Base-by-base conservation (phyloP, 225 moss, liverwort and hornwort genomes). In the Rhytidiadelphus loreus region DNA sequence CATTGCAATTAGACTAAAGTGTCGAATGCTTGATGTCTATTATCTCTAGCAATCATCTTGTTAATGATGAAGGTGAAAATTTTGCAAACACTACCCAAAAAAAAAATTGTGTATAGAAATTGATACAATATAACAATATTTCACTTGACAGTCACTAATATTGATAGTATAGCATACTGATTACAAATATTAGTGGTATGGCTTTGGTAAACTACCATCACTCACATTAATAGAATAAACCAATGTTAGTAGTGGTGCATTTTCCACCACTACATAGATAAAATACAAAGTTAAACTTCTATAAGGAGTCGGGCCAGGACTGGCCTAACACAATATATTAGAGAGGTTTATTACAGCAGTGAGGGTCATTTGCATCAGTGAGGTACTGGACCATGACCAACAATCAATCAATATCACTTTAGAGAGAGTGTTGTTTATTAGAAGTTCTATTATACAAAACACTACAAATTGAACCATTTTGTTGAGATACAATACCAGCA, bases 281-380 rank as follows among this genome's bases (percentile, higher is more conserved):
- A 23, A n/a, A 23, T 20, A 39, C 12, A 68, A 12, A 68, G 22
- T n/a, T 37, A 37, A 5, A 64, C 33, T 63, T 32, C 15, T 33
- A 33, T 64, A 33, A 33, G 17, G 64, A 33, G 63, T 2, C 0
- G 2, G 3, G 3, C 1, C 7, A 8, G 8, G 4, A 17, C 17
- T 0, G 2, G 4, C 16, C 3, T 63, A 1, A 16, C 8, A 63
- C 17, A 63, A 32, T 32, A 17, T 8, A 61, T 29, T 24, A 14
- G 2, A 29, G 15, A 61, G 15, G 29, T 58, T 24, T 58, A 58
- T 58, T 24, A 60, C 62, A 62, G 7, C 8, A 62, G 15, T 2
- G 8, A 29, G 7, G 30, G 15, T 62, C 16, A 62, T 62, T 62
- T 62, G 62, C 30, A 29, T 61, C n/a, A n/a, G n/a, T n/a, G n/a